phyloP scores from a whole-genome alignment of 805 yeast species.

The Kockiozyma suomiensis region DNA sequence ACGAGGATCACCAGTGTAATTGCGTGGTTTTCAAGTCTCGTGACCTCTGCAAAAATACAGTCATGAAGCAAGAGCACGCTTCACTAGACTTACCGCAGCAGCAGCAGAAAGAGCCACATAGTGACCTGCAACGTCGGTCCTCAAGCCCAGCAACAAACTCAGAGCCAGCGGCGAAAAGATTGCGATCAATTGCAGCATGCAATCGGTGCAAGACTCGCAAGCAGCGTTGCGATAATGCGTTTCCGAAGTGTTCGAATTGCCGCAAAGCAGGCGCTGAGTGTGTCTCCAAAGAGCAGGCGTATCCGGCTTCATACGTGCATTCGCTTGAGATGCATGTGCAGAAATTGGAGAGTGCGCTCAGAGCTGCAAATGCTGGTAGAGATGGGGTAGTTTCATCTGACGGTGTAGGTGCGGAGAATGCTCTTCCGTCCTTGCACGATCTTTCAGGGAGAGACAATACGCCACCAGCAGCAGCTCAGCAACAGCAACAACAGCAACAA shows the following conservation, averaged over 20 bases:
- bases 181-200: conserved; percentile 72
- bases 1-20: too few species aligned
- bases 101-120: neutral
- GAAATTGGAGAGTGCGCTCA: conserved; percentile 18
- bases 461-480: conserved; percentile 2
- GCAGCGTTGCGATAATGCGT: conserved; percentile 64
- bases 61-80: neutral
- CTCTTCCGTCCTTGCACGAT: neutral
- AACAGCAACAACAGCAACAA: conserved; percentile 1
- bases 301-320: conserved; percentile 33
- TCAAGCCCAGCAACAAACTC: neutral
- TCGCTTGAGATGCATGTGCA: conserved; percentile 26
- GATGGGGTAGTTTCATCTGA: neutral
- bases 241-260: conserved; percentile 65
- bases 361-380: neutral
- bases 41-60: too few species aligned
- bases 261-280: conserved; percentile 68
- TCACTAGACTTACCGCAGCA: neutral
- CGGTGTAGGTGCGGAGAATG: neutral
- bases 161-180: conserved; percentile 16
- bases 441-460: neutral
- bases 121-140: neutral
- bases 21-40: too few species aligned
- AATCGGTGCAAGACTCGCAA: conserved; percentile 74
- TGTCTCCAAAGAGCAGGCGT: conserved; percentile 44